Evolutionary conservation across 148 eudicot species (phyloP).

Genomic region (Heliamphora exappendiculata): DNA sequence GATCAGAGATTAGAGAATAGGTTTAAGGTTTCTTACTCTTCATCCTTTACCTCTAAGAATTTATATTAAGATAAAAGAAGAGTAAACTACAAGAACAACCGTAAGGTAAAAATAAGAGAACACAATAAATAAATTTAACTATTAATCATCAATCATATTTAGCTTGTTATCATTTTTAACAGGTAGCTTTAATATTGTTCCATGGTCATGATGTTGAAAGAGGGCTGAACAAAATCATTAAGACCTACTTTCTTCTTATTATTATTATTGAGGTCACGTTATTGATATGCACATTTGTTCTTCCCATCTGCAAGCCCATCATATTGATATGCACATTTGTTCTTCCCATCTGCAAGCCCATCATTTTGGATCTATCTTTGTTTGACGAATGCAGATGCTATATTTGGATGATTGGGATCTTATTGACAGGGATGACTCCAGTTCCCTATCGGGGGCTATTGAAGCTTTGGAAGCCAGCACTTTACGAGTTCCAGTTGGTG

Average conservation of each 20-base stretch:
- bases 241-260: neutral
- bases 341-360: neutral
- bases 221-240: neutral
- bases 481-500: conserved; percentile 63
- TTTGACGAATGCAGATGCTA: conserved; percentile 39
- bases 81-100: too few species aligned
- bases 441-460: conserved; percentile 51
- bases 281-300: neutral
- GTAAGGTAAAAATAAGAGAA: too few species aligned
- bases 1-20: too few species aligned
- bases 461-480: conserved; percentile 72
- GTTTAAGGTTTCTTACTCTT: too few species aligned
- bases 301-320: neutral
- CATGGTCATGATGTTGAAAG: neutral
- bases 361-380: neutral
- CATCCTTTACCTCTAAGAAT: too few species aligned
- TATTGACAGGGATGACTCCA: conserved; percentile 45
- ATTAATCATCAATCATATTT: neutral
- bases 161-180: neutral
- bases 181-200: neutral
- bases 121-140: too few species aligned
- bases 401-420: conserved; percentile 64
- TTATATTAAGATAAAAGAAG: too few species aligned
- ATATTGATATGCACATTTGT: neutral
- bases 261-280: too few species aligned